Base-by-base conservation (phyloP, 108 stramenopile species). In the Fragilariopsis cylindrus region DNA sequence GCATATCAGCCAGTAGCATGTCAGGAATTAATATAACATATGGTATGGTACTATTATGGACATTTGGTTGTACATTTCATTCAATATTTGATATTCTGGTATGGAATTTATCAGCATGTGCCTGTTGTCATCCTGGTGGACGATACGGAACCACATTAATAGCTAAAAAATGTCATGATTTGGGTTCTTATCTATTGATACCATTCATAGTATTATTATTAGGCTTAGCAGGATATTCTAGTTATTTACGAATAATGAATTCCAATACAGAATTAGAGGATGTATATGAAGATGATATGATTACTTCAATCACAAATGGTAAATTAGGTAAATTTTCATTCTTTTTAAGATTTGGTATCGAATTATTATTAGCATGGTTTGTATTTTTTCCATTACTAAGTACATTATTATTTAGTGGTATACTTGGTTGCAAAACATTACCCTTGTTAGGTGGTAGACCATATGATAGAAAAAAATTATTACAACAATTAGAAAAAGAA, bases 101-200 rank as follows among this genome's bases (percentile, higher is more conserved):
- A 9, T 65, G 65, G 65, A n/a, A 45, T 11, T 9, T 45, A 11
- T 9, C 40, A 0, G 65, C 43, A 8, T 65, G 65, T 43, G 65
- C 65, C 65, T 65, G 65, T 65, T 88, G 83, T 52, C 76, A 68
- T 60, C 58, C 58, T 8, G 58, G 58, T 13, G 87, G 87, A 44
- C 83, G 84, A 48, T 60, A 58, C 8, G 64, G 54, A 46, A 43
- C 3, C 48, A 15, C 6, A 65, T 45, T 21, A 64, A 18, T 30
- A 80, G 80, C 67, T 79, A 81, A 30, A 12, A 12, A 18, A 8
- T 60, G 58, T 60, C 45, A 62, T 18, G 55, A 73, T 62, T 50
- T 73, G 46, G 54, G 54, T 2, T 18, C 39, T 0, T 73, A 79
- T 4, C 45, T 81, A 4, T 5, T 76, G 0, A 70, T 81, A 7